Conservation (phyloP, 2,329 filamentous ascomycete genomes). For the Pestalotiopsis sp. region DNA sequence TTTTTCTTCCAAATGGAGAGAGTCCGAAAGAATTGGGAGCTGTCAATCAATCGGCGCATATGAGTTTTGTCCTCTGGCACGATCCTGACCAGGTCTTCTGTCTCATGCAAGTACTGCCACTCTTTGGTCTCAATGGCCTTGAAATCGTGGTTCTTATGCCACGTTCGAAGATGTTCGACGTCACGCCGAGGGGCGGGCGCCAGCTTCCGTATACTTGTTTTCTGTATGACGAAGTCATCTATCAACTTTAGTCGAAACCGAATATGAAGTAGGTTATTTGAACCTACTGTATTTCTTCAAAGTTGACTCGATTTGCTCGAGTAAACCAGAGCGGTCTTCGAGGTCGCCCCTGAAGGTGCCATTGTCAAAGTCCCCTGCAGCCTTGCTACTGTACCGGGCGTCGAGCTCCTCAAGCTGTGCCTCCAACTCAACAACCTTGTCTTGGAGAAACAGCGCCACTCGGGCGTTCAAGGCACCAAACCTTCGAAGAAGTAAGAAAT, state of each 20-base stretch:
- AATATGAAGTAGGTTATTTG: not conserved
- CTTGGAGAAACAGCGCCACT: constrained; percentile 36
- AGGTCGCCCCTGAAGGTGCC: constrained; percentile 28
- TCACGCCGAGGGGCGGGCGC: constrained; percentile 12
- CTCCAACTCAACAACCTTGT: constrained; percentile 34
- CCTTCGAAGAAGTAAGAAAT: constrained; percentile 35
- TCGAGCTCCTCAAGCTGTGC: constrained; percentile 9
- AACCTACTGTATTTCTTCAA: not conserved
- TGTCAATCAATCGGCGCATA: constrained; percentile 17
- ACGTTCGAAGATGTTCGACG: constrained; percentile 25
- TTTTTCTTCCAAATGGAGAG: constrained; percentile 14
- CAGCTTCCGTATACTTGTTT: not conserved
- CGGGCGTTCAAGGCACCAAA: constrained; percentile 34
- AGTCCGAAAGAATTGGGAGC: constrained; percentile 17
- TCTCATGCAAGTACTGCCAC: not conserved
- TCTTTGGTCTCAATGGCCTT: constrained; percentile 23
- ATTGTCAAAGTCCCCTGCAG: constrained; percentile 21
- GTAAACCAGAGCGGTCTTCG: constrained; percentile 15
- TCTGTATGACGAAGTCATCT: not conserved
- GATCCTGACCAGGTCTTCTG: not conserved
- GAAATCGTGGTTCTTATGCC: constrained; percentile 24
- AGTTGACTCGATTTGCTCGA: not conserved
- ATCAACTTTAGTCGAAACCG: no score
- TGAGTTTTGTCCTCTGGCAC: constrained; percentile 20
- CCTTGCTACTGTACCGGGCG: not conserved